Conservation (phyloP, 2,329 filamentous ascomycete genomes). For the Cladorrhinum sp. region DNA sequence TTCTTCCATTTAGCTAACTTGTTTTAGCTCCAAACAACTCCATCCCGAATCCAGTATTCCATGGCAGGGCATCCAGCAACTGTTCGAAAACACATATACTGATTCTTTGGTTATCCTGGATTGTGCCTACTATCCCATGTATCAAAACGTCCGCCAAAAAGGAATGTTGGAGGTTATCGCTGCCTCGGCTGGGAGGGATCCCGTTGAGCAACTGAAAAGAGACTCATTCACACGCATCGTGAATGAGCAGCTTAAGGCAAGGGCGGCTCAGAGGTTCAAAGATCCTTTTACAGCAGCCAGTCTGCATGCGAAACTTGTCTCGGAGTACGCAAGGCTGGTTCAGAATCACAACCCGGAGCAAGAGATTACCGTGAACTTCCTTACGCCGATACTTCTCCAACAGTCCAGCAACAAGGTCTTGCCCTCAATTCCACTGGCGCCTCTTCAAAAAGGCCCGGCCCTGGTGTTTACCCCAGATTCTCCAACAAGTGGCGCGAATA, state of each 20-base stretch:
- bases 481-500: slow-evolving; percentile 36
- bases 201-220: slow-evolving; percentile 46
- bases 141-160: slow-evolving; percentile 48
- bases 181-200: slow-evolving; percentile 52
- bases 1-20: not conserved
- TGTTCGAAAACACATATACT: slow-evolving; percentile 52
- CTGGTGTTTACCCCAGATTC: slow-evolving; percentile 38
- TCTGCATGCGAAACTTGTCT: slow-evolving; percentile 52
- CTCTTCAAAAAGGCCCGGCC: slow-evolving; percentile 40
- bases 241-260: slow-evolving; percentile 47
- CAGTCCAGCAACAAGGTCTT: slow-evolving; percentile 51
- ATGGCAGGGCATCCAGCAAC: slow-evolving; percentile 56
- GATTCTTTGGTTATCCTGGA: slow-evolving; percentile 60
- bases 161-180: slow-evolving; percentile 57
- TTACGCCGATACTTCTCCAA: slow-evolving; percentile 55
- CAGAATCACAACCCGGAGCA: slow-evolving; percentile 48
- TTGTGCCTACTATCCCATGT: slow-evolving; percentile 54
- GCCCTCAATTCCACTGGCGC: slow-evolving; percentile 55
- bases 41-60: slow-evolving; percentile 47
- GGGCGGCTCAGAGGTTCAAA: slow-evolving; percentile 41
- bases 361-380: slow-evolving; percentile 47
- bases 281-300: slow-evolving; percentile 51
- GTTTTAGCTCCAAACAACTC: slow-evolving; percentile 45
- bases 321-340: slow-evolving; percentile 50
- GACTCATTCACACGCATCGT: slow-evolving; percentile 52